Conservation (phyloP, 768 basidiomycete genomes). For the Tricholoma matsutake region DNA sequence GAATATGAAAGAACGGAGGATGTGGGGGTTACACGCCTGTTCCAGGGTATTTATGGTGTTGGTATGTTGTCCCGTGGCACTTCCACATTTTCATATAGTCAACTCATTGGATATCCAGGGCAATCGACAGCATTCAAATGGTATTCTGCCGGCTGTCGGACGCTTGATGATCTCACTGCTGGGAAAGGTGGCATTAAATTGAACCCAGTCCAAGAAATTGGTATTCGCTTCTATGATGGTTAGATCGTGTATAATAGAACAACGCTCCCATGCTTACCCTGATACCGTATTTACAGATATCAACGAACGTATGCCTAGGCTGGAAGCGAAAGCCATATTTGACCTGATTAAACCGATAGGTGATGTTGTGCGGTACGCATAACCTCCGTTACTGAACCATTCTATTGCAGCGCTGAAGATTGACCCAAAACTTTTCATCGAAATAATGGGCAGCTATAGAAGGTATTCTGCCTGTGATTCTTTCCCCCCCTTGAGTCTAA, state of each 20-base stretch:
- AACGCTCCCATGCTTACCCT: neutral
- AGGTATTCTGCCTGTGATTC: slow-evolving; percentile 38
- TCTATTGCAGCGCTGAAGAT: slow-evolving; percentile 55
- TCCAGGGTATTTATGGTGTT: slow-evolving; percentile 85
- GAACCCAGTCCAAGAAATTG: slow-evolving; percentile 59
- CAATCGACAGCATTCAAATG: slow-evolving; percentile 64
- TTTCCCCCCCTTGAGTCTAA: neutral
- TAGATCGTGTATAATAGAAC: slow-evolving; percentile 6
- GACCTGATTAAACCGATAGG: slow-evolving; percentile 70
- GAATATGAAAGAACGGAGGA: slow-evolving; percentile 65
- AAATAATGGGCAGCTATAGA: slow-evolving; percentile 92
- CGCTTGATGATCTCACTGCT: slow-evolving; percentile 66
- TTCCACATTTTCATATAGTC: neutral
- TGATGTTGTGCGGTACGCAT: slow-evolving; percentile 19
- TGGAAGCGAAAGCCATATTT: slow-evolving; percentile 74
- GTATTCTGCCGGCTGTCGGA: slow-evolving; percentile 74
- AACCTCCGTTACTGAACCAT: neutral
- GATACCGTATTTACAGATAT: slow-evolving; percentile 50
- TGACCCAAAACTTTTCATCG: slow-evolving; percentile 68
- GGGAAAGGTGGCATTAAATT: slow-evolving; percentile 63
- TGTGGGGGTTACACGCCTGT: slow-evolving; percentile 50
- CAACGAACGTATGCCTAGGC: slow-evolving; percentile 79
- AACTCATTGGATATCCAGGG: slow-evolving; percentile 37
- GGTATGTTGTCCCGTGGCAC: slow-evolving; percentile 44
- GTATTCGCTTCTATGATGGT: slow-evolving; percentile 71